phyloP scores from a whole-genome alignment of 169 alveolate species.

The Plasmodium vinckei region DNA sequence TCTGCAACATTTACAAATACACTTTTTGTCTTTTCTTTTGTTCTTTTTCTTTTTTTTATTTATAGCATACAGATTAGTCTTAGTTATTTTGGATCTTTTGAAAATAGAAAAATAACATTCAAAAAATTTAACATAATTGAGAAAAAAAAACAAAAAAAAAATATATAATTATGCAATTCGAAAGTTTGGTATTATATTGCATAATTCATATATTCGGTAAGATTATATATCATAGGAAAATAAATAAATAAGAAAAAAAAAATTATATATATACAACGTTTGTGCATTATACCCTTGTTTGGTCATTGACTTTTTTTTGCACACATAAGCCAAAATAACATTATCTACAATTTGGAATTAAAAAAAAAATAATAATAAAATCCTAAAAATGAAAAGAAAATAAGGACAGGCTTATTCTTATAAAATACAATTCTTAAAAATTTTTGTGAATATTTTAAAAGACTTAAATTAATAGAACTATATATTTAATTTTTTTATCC shows the following conservation, averaged over 20 bases:
- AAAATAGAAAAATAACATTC: no score
- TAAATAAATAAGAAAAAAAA: not conserved
- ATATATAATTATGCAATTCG: no score
- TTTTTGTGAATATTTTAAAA: no score
- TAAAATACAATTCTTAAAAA: no score
- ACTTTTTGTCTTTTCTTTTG: not conserved
- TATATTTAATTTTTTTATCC: not conserved
- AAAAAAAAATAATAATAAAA: conserved; percentile 1
- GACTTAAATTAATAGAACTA: not conserved
- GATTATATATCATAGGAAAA: no score
- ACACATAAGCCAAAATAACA: not conserved
- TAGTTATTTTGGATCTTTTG: no score
- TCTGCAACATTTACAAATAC: conserved; percentile 4
- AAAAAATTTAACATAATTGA: no score
- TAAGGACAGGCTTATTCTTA: not conserved
- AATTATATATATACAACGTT: not conserved
- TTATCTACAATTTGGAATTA: conserved; percentile 1
- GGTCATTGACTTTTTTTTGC: not conserved
- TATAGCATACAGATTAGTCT: not conserved
- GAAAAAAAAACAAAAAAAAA: no score
- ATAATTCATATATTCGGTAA: not conserved
- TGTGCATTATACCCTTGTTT: not conserved
- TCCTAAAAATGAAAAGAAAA: not conserved
- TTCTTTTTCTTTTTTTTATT: not conserved
- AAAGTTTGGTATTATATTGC: not conserved